Evolutionary conservation across 2,329 filamentous ascomycete species (phyloP), one percentile per base, ranked within the genome.

Genomic region (Calonectria pseudoreteaudii): DNA sequence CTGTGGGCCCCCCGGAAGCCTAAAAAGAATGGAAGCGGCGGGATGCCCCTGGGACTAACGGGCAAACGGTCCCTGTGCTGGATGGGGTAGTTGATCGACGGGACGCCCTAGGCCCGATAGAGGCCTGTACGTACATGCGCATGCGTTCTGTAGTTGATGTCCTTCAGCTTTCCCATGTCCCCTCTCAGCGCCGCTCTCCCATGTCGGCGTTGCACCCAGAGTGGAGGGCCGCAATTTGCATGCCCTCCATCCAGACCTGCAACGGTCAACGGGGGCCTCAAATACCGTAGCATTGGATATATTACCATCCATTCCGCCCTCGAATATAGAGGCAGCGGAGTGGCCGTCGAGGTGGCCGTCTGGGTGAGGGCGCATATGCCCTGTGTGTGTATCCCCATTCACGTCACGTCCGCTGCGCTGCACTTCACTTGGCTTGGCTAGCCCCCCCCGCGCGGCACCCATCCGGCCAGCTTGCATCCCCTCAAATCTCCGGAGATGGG

Each of bases 221-320:
- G 78, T 79, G 78, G 78, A 60, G 68, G 47, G 68, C 44, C 36
- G 58, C 67, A 75, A 70, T 68, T 69, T 76, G 71, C 65, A 72
- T 49, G 64, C 70, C 28, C 62, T 49, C 60, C 60, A 47, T 52
- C 60, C 18, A 30, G 50, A 66, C 44, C 28, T 67, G 65, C 49
- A 53, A 56, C 49, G 49, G 49, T 44, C 47, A 56, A 41, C 31
- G 16, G 36, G 47, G 47, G 50, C 47, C 44, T 67, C 47, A 53
- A 56, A 44, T 62, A 62, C 56, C 56, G 65, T 67, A 38, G 65
- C 36, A 67, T 56, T 44, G 47, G 34, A 67, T 67, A 67, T 53
- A 56, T 41, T 53, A 36, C 34, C 47, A 56, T 23, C 30, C 41
- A 47, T 44, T 65, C 38, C 38, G 30, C 18, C 36, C 34, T 41